Conservation (phyloP, 2,329 filamentous ascomycete species). For the Trichoderma polysporum region DNA sequence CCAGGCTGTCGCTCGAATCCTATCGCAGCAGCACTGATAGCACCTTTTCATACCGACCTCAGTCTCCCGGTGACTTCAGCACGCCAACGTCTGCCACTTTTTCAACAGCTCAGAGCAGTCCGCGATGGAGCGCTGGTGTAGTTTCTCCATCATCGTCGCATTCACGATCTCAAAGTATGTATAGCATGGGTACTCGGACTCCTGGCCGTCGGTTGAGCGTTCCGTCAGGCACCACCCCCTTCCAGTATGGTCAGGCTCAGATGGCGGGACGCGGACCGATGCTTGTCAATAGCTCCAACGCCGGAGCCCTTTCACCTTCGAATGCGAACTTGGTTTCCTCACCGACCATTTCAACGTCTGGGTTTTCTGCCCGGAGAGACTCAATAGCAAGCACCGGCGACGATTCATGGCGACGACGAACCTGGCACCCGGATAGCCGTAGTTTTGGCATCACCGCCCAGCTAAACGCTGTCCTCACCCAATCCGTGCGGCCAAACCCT, state of each 20-base stretch:
- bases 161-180: conserved; percentile 71
- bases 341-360: conserved; percentile 64
- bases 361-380: conserved; percentile 61
- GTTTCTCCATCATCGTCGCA: conserved; percentile 72
- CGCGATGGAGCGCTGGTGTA: conserved; percentile 66
- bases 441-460: conserved; percentile 66
- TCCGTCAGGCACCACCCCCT: conserved; percentile 72
- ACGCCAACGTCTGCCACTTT: conserved; percentile 84
- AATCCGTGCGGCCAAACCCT: conserved; percentile 58
- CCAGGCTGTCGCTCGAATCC: conserved; percentile 66
- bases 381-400: conserved; percentile 63
- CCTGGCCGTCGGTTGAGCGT: conserved; percentile 78
- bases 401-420: conserved; percentile 77
- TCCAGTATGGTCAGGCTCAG: conserved; percentile 61
- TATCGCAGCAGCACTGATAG: conserved; percentile 64
- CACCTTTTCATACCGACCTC: conserved; percentile 61
- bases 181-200: conserved; percentile 60
- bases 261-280: conserved; percentile 57
- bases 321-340: conserved; percentile 61
- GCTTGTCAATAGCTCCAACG: conserved; percentile 54
- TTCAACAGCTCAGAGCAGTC: conserved; percentile 73
- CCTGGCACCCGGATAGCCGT: conserved; percentile 83
- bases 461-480: conserved; percentile 72
- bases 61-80: conserved; percentile 72
- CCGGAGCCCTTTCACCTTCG: conserved; percentile 54